Conservation (phyloP, 768 basidiomycete genomes). For the Lentinula sp. region DNA sequence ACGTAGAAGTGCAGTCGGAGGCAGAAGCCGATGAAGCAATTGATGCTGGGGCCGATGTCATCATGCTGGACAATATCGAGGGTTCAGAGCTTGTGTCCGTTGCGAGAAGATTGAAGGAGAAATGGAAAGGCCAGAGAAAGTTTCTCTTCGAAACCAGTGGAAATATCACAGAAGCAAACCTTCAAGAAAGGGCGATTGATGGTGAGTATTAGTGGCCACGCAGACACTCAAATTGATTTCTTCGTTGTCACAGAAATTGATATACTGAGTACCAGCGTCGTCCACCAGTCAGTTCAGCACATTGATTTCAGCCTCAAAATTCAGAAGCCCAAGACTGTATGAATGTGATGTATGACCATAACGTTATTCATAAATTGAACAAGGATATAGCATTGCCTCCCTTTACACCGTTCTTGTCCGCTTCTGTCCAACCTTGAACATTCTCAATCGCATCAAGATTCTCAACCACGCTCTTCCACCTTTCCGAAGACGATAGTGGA, state of each 20-base stretch:
- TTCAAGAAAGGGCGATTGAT: slow-evolving; percentile 74
- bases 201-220: slow-evolving; percentile 40
- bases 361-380: slow-evolving; percentile 40
- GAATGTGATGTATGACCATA: background rate
- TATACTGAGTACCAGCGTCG: slow-evolving; percentile 85
- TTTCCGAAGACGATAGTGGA: slow-evolving; percentile 58
- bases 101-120: slow-evolving; percentile 66
- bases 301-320: slow-evolving; percentile 98
- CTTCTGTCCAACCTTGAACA: slow-evolving; percentile 54
- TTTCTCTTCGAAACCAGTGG: slow-evolving; percentile 94
- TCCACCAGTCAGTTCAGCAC: slow-evolving; percentile 89
- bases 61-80: slow-evolving; percentile 95
- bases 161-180: slow-evolving; percentile 85
- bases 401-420: slow-evolving; percentile 57
- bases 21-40: slow-evolving; percentile 97
- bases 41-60: slow-evolving; percentile 87
- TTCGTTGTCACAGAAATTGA: slow-evolving; percentile 66
- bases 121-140: slow-evolving; percentile 75
- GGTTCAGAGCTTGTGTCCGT: slow-evolving; percentile 64
- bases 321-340: slow-evolving; percentile 47
- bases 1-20: slow-evolving; percentile 88
- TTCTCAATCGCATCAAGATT: slow-evolving; percentile 75
- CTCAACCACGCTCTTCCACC: slow-evolving; percentile 82
- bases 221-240: background rate
- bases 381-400: slow-evolving; percentile 70